Evolutionary conservation across 768 basidiomycete genomes (phyloP).

Genomic region (Lactifluus hygrophoroides): DNA sequence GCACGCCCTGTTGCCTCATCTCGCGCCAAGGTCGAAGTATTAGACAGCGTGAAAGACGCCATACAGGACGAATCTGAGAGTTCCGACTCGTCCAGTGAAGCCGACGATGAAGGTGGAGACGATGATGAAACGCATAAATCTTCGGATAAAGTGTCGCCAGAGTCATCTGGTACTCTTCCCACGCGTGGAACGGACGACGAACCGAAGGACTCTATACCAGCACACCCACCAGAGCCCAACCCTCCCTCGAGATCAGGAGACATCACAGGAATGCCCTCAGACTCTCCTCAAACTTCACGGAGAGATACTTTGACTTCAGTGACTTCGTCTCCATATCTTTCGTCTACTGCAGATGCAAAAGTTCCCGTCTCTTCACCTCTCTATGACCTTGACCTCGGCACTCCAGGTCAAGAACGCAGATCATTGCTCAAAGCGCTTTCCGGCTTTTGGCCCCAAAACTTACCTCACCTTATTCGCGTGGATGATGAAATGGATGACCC

Average conservation of each 20-base stretch:
- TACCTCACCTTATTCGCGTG: slow-evolving; percentile 43
- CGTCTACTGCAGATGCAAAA: slow-evolving; percentile 12
- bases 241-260: background rate
- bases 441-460: slow-evolving; percentile 66
- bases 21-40: slow-evolving; percentile 78
- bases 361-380: slow-evolving; percentile 21
- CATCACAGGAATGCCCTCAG: background rate
- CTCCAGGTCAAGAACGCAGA: slow-evolving; percentile 49
- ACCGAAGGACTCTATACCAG: background rate
- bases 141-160: slow-evolving; percentile 25
- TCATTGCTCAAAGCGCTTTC: slow-evolving; percentile 80
- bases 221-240: background rate
- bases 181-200: background rate
- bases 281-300: background rate
- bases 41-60: slow-evolving; percentile 86
- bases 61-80: slow-evolving; percentile 75
- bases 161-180: slow-evolving; percentile 9
- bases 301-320: slow-evolving; percentile 30
- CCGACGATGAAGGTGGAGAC: slow-evolving; percentile 60
- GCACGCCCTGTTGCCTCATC: slow-evolving; percentile 88
- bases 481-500: slow-evolving; percentile 57
- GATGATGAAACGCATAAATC: slow-evolving; percentile 38
- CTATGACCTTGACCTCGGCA: slow-evolving; percentile 44
- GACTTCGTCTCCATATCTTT: slow-evolving; percentile 46
- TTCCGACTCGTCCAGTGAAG: slow-evolving; percentile 57